Percentiles rank a stretch among this genome's conserved stretches.
Evolutionary conservation across 345 rosid genomes (phyloP).

Genomic region (Turritis glabra): DNA sequence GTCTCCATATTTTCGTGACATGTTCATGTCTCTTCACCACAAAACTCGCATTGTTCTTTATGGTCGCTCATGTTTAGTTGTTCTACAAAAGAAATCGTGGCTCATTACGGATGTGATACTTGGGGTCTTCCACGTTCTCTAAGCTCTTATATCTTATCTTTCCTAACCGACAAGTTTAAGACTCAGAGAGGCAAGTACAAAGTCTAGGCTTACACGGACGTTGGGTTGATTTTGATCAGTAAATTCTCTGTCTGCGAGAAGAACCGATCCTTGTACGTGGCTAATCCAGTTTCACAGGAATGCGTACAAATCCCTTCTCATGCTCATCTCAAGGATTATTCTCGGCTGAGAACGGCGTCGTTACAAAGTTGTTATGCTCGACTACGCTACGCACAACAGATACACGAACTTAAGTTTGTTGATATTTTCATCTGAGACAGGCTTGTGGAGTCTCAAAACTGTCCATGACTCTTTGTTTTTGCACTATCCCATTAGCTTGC

Average conservation of each 20-base stretch:
- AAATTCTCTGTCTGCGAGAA: rapidly evolving
- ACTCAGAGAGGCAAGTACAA: neutral
- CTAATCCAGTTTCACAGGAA: neutral
- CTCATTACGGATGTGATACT: too few species aligned
- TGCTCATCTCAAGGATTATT: neutral
- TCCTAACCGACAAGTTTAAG: neutral
- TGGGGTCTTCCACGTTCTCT: too few species aligned
- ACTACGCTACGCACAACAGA: too few species aligned
- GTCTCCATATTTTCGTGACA: neutral
- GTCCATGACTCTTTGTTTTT: too few species aligned
- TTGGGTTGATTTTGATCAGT: slow-evolving; percentile 3
- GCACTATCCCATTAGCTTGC: neutral
- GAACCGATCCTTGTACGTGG: neutral
- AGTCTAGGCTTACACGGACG: neutral
- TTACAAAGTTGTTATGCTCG: neutral
- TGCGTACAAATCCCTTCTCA: neutral
- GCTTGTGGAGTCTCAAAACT: neutral
- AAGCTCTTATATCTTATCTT: too few species aligned
- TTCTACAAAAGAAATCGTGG: too few species aligned
- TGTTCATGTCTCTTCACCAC: too few species aligned
- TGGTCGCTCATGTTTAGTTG: too few species aligned
- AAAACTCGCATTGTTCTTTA: too few species aligned
- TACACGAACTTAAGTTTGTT: too few species aligned
- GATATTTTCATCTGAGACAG: neutral
- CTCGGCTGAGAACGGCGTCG: neutral